Conservation (phyloP, 2,329 filamentous ascomycete species). For the Fusarium decemcellulare region DNA sequence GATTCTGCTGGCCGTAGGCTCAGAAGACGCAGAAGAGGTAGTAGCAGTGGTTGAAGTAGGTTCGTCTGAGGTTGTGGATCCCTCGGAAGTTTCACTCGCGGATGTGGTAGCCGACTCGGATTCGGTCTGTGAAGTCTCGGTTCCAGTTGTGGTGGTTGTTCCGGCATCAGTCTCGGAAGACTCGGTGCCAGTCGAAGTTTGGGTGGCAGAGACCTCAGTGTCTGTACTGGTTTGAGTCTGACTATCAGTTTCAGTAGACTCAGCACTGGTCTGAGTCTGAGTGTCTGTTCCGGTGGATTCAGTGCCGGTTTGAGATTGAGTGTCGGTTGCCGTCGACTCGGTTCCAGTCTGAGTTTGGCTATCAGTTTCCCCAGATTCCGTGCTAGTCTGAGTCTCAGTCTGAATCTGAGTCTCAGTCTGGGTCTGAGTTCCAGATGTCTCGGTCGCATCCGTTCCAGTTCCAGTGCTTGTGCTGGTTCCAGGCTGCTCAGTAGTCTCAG, state of each 20-base stretch:
- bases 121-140: neutral
- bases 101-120: neutral
- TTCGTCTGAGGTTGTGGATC: neutral
- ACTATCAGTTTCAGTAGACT: neutral
- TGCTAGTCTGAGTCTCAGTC: too few relatives aligned
- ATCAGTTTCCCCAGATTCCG: neutral
- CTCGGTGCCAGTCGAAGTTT: neutral
- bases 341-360: neutral
- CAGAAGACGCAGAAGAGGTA: neutral
- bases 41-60: neutral
- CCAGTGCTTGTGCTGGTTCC: too few relatives aligned
- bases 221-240: neutral
- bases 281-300: neutral
- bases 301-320: neutral
- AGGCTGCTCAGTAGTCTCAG: too few relatives aligned
- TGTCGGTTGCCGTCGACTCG: neutral
- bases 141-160: neutral
- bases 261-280: neutral
- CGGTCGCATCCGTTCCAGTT: neutral
- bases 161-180: neutral
- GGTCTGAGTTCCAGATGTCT: too few relatives aligned
- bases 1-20: slow-evolving; percentile 2
- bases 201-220: neutral
- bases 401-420: too few relatives aligned
- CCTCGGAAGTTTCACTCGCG: neutral